These are phyloP conservation scores for Colletotrichum sidae DNA, from an alignment of 2,329 filamentous ascomycete genomes.

Conservation along the genomic window DNA sequence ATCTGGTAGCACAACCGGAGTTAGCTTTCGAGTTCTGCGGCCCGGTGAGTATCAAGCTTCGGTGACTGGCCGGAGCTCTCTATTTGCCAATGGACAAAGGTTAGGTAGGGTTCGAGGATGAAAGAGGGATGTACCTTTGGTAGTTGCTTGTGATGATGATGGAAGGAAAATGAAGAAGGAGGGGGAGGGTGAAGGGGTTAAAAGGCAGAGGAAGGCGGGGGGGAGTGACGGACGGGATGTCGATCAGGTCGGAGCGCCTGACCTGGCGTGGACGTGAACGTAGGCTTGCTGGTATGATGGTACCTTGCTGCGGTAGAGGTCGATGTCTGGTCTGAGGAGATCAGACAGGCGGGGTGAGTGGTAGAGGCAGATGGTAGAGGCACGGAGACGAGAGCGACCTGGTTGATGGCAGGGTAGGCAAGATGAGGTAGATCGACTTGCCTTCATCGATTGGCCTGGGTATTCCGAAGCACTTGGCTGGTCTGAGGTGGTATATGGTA, in stretches of 20 bases:
- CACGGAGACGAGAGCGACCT: too few species aligned
- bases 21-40: conserved; percentile 16
- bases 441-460: too few species aligned
- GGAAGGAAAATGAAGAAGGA: conserved; percentile 20
- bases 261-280: conserved; percentile 12
- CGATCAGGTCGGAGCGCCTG: conserved; percentile 29
- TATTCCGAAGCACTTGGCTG: too few species aligned
- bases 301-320: too few species aligned
- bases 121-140: conserved; percentile 22
- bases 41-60: conserved; percentile 10
- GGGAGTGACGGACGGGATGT: conserved; percentile 22
- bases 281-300: not conserved
- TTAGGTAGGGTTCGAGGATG: not conserved
- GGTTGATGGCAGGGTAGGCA: too few species aligned
- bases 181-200: conserved; percentile 32
- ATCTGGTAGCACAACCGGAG: conserved; percentile 5
- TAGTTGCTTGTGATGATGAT: conserved; percentile 18
- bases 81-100: not conserved
- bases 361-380: not conserved
- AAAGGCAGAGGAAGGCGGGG: conserved; percentile 23
- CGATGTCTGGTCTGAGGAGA: conserved; percentile 18
- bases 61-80: conserved; percentile 4
- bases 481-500: too few species aligned
- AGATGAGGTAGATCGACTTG: too few species aligned
- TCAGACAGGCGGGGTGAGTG: not conserved